Evolutionary conservation across 352 stramenopile genomes (phyloP), one percentile per base, ranked within the genome.

Genomic region (Phytophthora tubulina): DNA sequence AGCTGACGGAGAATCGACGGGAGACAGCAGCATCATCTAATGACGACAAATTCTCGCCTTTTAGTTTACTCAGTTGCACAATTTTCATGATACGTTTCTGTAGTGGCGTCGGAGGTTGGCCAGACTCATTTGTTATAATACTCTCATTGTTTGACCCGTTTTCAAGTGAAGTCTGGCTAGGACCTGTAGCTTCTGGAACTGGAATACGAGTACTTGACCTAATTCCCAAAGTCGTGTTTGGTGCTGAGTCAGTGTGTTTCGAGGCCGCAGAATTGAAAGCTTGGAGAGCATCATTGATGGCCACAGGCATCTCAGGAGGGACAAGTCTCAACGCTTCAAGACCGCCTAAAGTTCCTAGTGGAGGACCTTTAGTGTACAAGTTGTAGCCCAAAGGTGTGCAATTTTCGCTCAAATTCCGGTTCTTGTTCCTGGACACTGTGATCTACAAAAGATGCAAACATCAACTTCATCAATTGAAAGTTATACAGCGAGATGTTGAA

Each of bases 1-100:
- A 79, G 35, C 67, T 86, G n/a, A 86, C 61, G 1, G 84, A 88
- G 41, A 88, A 84, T 6, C 80, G 79, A n/a, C 82, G 65, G 6
- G 79, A 81, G 5, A 87, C 35, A n/a, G 38, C 72, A 42, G 62
- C 57, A 17, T 65, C 21, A 8, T 70, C 63, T 3, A 30, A 15
- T n/a, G 51, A 67, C 7, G 35, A 13, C 3, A 9, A 32, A 21
- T 62, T 31, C 6, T 59, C 45, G n/a, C 36, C 11, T 13, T 67
- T 70, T 9, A 35, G 32, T 51, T 68, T 79, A 42, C 45, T 57
- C n/a, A 67, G n/a, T 32, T 68, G 51, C 13, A 71, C 55, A 55
- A 73, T 49, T 55, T 79, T 75, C 57, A 70, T 70, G 4, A 69
- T 75, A 0, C 72, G 61, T 15, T 30, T 42, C 35, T 67, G 62